phyloP scores from a whole-genome alignment of 192 early-diverging fungal species.

The Allomyces macrogynus region DNA sequence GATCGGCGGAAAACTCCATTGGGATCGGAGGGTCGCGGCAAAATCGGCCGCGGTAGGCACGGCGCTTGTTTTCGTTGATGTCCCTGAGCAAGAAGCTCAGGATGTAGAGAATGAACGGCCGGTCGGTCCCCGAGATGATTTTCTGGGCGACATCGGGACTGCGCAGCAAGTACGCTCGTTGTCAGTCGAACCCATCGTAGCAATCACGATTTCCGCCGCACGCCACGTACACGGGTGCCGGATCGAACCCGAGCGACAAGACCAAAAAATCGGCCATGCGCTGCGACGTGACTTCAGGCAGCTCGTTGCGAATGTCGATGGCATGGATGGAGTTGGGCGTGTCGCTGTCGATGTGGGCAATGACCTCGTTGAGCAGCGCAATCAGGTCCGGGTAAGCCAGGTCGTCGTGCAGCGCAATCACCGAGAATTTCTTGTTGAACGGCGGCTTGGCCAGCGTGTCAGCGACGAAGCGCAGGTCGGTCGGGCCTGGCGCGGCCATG shows the following conservation, averaged over 20 bases:
- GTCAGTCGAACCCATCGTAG: too few relatives aligned
- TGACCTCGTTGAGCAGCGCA: not conserved
- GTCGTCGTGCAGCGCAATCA: constrained; percentile 3
- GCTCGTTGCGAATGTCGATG: constrained; percentile 2
- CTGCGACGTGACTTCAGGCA: not conserved
- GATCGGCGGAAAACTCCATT: not conserved
- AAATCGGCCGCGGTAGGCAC: not conserved
- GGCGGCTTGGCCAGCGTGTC: constrained; percentile 3
- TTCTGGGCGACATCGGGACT: not conserved
- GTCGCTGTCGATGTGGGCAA: constrained; percentile 1
- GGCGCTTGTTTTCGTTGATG: not conserved
- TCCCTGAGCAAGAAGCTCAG: not conserved
- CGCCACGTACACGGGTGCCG: not conserved
- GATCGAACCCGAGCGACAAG: not conserved
- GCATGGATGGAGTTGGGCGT: constrained; percentile 1
- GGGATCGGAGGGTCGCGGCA: not conserved
- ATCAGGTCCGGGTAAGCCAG: constrained; percentile 2
- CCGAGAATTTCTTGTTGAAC: constrained; percentile 4
- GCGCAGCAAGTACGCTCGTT: too few relatives aligned
- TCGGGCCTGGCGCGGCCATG: too few relatives aligned
- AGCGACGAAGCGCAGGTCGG: not conserved
- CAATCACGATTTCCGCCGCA: too few relatives aligned
- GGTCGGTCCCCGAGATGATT: not conserved
- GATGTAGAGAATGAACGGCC: not conserved
- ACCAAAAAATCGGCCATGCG: constrained; percentile 1